These are phyloP conservation scores for Syncephalastrum racemosum DNA, from an alignment of 371 early-diverging fungal genomes.

Conservation along the genomic window DNA sequence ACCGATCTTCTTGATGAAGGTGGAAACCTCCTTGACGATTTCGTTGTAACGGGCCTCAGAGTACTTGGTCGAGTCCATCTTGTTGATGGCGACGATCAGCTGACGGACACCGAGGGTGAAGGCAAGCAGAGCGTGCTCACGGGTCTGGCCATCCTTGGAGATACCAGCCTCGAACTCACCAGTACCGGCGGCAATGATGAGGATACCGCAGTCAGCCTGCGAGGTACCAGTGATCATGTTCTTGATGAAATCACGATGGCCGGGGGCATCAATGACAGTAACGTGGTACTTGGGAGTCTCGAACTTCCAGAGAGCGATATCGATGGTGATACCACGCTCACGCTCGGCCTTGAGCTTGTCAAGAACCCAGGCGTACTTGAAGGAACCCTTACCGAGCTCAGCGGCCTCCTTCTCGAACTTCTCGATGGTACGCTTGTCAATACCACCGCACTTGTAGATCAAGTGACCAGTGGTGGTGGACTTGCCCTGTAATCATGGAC, in stretches of 20 bases:
- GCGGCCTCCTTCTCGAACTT: constrained; percentile 99
- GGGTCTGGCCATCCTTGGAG: constrained; percentile 95
- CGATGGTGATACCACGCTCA: constrained; percentile 94
- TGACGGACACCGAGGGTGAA: constrained; percentile 95
- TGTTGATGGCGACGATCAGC: constrained; percentile 97
- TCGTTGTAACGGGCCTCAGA: constrained; percentile 67
- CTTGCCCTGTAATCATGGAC: constrained; percentile 62
- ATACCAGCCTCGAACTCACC: constrained; percentile 99
- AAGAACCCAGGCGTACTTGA: constrained; percentile 96
- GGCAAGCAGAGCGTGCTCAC: constrained; percentile 98
- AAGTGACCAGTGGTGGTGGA: constrained; percentile 90
- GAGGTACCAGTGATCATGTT: constrained; percentile 99
- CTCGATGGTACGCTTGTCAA: constrained; percentile 98
- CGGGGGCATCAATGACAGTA: constrained; percentile 98
- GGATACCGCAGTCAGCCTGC: constrained; percentile 75
- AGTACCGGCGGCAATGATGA: constrained; percentile 89
- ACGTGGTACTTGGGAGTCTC: constrained; percentile 93
- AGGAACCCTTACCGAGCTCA: constrained; percentile 97
- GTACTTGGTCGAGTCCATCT: constrained; percentile 72
- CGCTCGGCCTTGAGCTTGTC: constrained; percentile 98
- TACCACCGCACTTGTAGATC: constrained; percentile 98
- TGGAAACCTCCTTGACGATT: constrained; percentile 90
- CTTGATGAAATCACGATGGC: constrained; percentile 99
- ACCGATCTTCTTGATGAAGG: constrained; percentile 94
- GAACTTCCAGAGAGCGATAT: constrained; percentile 93